Percentiles rank a stretch among this genome's conserved stretches.
Conservation (phyloP, 352 stramenopile genomes). For the Phytophthora chlamydospora region DNA sequence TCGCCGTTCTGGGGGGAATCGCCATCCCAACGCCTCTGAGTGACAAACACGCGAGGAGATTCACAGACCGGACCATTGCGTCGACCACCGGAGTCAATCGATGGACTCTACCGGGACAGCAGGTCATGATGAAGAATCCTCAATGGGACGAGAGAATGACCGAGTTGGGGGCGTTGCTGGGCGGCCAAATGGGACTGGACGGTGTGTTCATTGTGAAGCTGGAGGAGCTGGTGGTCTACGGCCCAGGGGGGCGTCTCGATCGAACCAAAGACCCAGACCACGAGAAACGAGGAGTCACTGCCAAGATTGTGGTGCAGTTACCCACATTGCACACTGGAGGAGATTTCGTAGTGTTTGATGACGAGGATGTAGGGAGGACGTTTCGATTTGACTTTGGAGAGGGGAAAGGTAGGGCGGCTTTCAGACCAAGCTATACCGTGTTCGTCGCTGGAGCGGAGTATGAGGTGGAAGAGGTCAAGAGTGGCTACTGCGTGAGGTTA, state of each 20-base stretch:
- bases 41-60: not conserved
- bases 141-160: not conserved
- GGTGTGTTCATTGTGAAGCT: not conserved
- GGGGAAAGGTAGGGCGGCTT: not conserved
- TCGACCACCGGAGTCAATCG: not conserved
- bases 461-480: not conserved
- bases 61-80: not conserved
- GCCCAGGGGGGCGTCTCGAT: not conserved
- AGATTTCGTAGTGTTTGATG: not conserved
- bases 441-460: not conserved
- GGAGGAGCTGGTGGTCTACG: slow-evolving; percentile 5
- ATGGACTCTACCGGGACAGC: not conserved
- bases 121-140: not conserved
- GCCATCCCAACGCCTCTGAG: not conserved
- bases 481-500: not conserved
- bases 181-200: not conserved
- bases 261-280: not conserved
- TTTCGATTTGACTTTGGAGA: not conserved
- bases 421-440: not conserved
- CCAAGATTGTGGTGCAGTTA: slow-evolving; percentile 4
- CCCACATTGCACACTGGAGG: not conserved
- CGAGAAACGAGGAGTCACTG: not conserved
- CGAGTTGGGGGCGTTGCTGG: not conserved
- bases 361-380: no score
- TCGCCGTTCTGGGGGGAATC: not conserved